Base-by-base conservation (phyloP, 768 basidiomycete genomes). In the Sporobolomyces pararoseus region DNA sequence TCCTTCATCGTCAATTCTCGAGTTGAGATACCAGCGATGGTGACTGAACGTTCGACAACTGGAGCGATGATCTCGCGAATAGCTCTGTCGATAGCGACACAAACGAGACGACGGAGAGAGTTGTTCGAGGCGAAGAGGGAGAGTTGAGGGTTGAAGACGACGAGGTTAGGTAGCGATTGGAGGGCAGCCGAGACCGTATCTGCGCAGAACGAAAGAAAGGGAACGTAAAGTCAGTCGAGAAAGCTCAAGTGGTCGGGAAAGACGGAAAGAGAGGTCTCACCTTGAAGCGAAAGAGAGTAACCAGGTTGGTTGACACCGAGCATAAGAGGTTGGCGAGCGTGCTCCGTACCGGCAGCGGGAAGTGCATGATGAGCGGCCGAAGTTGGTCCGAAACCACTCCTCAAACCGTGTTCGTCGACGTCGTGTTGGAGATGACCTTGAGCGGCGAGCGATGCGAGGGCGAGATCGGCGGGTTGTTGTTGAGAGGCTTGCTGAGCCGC, bases 31-130 rank as follows among this genome's bases (percentile, higher is more conserved):
- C 93, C 92, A 16, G 95, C 95, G 73, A 99, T 98, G 1, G 96
- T 98, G 29, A 97, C 96, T 27, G 94, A 97, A 61, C 96, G 86
- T 76, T 99, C 96, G 29, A 99, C 94, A 60, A 99, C 95, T 7
- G 96, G 96, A 23, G 94, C 83, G 75, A 99, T 94, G 68, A 98
- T 97, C 88, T 99, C 96, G 71, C 96, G 88, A 64, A 98, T 90
- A 16, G 96, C 90, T 34, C 91, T 87, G 78, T 97, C 93, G 65
- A 99, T 87, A 21, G 93, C 93, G 76, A 90, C 81, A 76, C 90
- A 88, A 16, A 96, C 87, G 23, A 93, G 89, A 47, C 91, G 87
- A 82, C 94, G 94, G 83, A 97, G 93, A 1, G 84, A 82, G 42
- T 87, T 86, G 76, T 93, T 95, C 37, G 84, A 83, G 75, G 72